Evolutionary conservation across 495 filamentous ascomycete genomes (phyloP), one percentile per base, ranked within the genome.

Genomic region (Aspergillus sclerotioniger): DNA sequence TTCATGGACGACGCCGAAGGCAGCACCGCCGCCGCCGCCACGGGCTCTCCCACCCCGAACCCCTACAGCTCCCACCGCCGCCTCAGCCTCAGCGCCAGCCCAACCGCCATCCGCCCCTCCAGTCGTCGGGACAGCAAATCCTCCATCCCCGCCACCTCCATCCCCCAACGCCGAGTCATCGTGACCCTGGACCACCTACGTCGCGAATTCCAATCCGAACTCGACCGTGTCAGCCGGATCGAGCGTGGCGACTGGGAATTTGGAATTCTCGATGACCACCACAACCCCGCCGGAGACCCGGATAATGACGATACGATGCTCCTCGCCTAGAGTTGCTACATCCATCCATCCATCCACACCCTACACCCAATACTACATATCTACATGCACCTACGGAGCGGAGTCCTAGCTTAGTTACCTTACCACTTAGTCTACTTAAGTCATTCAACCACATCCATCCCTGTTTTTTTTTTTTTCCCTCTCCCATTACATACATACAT

Each of bases 181-280:
- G 82, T 98, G 17, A 95, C 89, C 15, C 76, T 98, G 16, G 87
- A 85, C 7, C 92, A 96, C 68, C 74, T 98, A 20, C 81, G 90
- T 60, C 88, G 86, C 65, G 87, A 89, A 67, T 98, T 94, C 73
- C 89, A 94, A 69, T 80, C 77, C 16, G 92, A 97, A 71, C 75
- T 97, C 63, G 95, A 98, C 71, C 80, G 90, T 48, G 84, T 82
- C 37, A 84, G 78, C 52, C 72, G 81, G 25, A 80, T 88, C 59
- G 81, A 85, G 65, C 73, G 76, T 21, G 86, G 85, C 8, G 75
- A 83, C 60, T 89, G 80, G 78, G 80, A 84, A 54, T 84, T 88
- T 66, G 78, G 78, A 16, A 68, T 74, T 54, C 65, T 75, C n/a
- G 75, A 71, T 20, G 63, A 63, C 13, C 64, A 63, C 15, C 61